Evolutionary conservation across 2,329 filamentous ascomycete genomes (phyloP).

Genomic region (Neurospora crassa): DNA sequence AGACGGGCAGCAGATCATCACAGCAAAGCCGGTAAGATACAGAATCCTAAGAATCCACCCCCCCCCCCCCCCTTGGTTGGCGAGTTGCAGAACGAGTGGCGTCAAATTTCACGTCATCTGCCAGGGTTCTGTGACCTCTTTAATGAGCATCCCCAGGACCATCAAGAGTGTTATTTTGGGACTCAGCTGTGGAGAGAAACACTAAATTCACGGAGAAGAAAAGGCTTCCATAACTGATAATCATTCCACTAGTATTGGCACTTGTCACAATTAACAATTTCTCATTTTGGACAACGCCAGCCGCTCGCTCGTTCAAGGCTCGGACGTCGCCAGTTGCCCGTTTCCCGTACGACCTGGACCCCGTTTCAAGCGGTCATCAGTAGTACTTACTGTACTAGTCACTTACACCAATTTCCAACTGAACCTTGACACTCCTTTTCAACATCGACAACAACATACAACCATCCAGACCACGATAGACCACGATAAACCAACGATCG

Average conservation of each 20-base stretch:
- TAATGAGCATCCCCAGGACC: background rate
- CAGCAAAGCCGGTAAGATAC: background rate
- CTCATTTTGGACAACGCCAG: background rate
- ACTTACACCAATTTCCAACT: background rate
- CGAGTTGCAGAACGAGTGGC: background rate
- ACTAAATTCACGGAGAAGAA: background rate
- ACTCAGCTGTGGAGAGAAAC: background rate
- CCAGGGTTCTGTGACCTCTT: background rate
- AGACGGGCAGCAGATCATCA: background rate
- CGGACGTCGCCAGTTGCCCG: background rate
- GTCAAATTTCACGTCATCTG: background rate
- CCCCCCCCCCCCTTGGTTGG: background rate
- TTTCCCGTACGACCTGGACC: background rate
- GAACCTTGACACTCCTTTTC: background rate
- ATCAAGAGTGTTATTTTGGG: background rate
- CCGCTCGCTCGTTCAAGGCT: background rate
- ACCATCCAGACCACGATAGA: background rate
- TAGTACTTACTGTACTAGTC: background rate
- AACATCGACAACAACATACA: background rate
- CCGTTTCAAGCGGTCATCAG: background rate
- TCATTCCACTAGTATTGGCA: background rate
- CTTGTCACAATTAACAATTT: background rate
- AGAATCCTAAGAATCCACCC: background rate
- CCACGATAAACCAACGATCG: no score
- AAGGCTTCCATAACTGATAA: background rate